Conservation (phyloP, 108 stramenopile genomes). For the Seminavis robusta region DNA sequence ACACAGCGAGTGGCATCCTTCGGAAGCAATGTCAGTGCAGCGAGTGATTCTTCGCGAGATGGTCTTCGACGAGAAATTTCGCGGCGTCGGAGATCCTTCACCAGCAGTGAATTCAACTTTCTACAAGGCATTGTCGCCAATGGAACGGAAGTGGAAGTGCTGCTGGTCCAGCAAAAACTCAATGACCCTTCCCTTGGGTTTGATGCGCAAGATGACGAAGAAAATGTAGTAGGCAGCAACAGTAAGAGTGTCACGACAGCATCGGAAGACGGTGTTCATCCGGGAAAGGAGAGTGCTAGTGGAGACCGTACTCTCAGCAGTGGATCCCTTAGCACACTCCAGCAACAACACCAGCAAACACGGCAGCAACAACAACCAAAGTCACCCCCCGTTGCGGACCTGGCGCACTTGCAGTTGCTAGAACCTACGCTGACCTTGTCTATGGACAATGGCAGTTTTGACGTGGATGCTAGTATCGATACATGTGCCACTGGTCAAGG, state of each 20-base stretch:
- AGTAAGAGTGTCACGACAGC: not conserved
- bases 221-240: not conserved
- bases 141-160: constrained; percentile 34
- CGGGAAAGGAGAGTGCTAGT: not conserved
- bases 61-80: constrained; percentile 6
- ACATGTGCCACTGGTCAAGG: too few relatives aligned
- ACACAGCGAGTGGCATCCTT: too few relatives aligned
- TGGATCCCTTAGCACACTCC: too few relatives aligned
- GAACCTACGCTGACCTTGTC: too few relatives aligned
- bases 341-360: too few relatives aligned
- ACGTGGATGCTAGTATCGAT: too few relatives aligned
- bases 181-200: constrained; percentile 34
- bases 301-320: not conserved
- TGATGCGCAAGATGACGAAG: not conserved
- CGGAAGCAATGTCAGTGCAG: too few relatives aligned
- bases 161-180: constrained; percentile 28
- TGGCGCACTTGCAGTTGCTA: too few relatives aligned
- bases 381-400: too few relatives aligned
- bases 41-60: too few relatives aligned
- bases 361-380: too few relatives aligned
- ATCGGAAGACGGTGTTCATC: not conserved
- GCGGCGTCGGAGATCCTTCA: constrained; percentile 25
- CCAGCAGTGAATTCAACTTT: constrained; percentile 23
- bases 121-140: constrained; percentile 25
- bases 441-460: too few relatives aligned